phyloP scores from a whole-genome alignment of 164 flowering plant genomes.

The Dillenia turbinata region DNA sequence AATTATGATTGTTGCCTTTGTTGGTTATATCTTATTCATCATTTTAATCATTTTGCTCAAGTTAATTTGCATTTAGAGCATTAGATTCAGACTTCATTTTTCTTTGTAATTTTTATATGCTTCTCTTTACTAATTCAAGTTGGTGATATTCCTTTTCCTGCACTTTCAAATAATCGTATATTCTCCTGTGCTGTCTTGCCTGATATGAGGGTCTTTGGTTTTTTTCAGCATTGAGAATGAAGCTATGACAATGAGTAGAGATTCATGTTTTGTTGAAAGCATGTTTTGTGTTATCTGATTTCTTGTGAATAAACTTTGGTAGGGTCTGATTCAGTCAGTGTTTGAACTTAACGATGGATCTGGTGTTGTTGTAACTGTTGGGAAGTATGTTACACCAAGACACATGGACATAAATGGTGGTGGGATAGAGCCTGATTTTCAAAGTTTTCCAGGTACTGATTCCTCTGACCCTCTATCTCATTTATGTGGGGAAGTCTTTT shows the following conservation, averaged over 20 bases:
- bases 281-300: neutral
- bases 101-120: neutral
- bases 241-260: neutral
- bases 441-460: constrained; percentile 59
- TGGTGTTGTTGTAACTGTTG: constrained; percentile 89
- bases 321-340: constrained; percentile 96
- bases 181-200: no score
- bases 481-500: neutral
- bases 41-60: no score
- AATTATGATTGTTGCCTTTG: no score
- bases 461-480: neutral
- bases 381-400: constrained; percentile 91
- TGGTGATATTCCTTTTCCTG: neutral
- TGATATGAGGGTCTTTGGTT: no score
- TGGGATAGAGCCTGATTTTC: constrained; percentile 85
- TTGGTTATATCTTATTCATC: no score
- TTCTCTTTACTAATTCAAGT: neutral
- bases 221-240: no score
- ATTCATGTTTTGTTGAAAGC: neutral
- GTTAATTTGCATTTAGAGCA: no score
- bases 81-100: no score
- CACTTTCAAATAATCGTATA: no score
- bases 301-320: neutral
- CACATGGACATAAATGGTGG: constrained; percentile 89
- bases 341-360: constrained; percentile 96